Base-by-base conservation (phyloP, 306 rosid genomes). In the Senna tora region DNA sequence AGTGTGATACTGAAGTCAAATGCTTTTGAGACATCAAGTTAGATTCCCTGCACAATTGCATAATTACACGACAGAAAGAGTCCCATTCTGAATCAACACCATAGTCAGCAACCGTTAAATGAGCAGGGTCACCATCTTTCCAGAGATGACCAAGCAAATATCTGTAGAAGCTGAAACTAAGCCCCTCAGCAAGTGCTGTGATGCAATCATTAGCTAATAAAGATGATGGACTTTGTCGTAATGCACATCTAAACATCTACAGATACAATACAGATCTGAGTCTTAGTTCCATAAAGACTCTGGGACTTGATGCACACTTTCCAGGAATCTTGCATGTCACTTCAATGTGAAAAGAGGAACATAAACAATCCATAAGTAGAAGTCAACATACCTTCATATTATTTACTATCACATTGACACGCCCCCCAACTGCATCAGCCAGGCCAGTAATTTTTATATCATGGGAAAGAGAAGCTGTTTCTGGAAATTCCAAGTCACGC, bases 371-470 rank as follows among this genome's bases (percentile, higher is more conserved):
- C n/a, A n/a, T n/a, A n/a, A n/a, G n/a, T n/a, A n/a, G 58, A 59
- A 82, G 58, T 71, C 63, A 32, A 52, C 59, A 22, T 84, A 89
- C 98, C 97, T 89, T 90, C 74, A 89, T 85, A 75, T 84, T 89
- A 76, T 89, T 91, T 66, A 87, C 83, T 43, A 87, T 79, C 65
- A 91, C 86, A 79, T 89, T 93, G 74, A 93, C 71, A 77, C 92
- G 94, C 69, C 90, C 98, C n/a, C 89, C 96, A 82, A 91, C 91
- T 75, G 94, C 94, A 84, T 93, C 98, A 53, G 86, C 85, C 71
- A 93, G 77, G 56, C 97, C 96, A 19, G 84, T 86, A 54, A 91
- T 81, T 86, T 91, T 93, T 75, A 82, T 54, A 72, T 80, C 91
- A 67, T 75, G 84, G 56, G 87, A 75, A 65, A 82, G 62, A 73